Evolutionary conservation across 176 grass and related monocot species (phyloP), one percentile per base, ranked within the genome.

Genomic region (Oryza coarctata): DNA sequence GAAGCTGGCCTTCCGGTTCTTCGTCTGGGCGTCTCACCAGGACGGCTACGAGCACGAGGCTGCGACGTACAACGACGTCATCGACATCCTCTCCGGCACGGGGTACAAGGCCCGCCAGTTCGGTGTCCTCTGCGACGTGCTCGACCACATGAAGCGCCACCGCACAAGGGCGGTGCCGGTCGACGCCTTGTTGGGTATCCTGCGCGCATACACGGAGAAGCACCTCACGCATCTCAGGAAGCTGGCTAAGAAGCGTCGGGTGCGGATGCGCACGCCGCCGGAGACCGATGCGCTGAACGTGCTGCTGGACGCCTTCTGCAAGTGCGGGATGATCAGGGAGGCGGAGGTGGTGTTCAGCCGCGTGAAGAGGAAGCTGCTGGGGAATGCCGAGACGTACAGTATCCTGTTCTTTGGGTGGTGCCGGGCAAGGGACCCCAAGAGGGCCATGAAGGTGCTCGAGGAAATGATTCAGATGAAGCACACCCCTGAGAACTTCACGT

Each of bases 391-490:
- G 58, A 93, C 88, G 0, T 95, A 91, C 73, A 95, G 71, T 38
- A 88, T 91, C 87, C 63, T 98, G 40, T 93, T 98, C 74, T 98
- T 95, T 0, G 90, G 92, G 55, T 98, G 95, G 95, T 98, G 96
- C 76, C 83, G 90, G 6, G 76, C 94, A 7, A 80, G 86, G 68
- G 86, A 95, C 74, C 92, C 96, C 2, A 88, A 89, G 66, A 88
- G 77, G 35, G 92, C 93, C 69, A 98, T 95, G 88, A 91, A 98
- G 85, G 80, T 95, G 62, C 96, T 95, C 7, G 92, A 98, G 74
- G 93, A 95, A 93, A 95, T 95, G 93, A 89, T 93, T 58, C 14
- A 76, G 66, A 86, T 83, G 80, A 84, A 88, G 10, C 76, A 95
- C 73, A 83, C 82, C 13, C 95, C 96, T 0, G 92, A 98, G 77